These are phyloP conservation scores for Dacryopinax spathularia DNA, from an alignment of 768 basidiomycete species.

Conservation along the genomic window DNA sequence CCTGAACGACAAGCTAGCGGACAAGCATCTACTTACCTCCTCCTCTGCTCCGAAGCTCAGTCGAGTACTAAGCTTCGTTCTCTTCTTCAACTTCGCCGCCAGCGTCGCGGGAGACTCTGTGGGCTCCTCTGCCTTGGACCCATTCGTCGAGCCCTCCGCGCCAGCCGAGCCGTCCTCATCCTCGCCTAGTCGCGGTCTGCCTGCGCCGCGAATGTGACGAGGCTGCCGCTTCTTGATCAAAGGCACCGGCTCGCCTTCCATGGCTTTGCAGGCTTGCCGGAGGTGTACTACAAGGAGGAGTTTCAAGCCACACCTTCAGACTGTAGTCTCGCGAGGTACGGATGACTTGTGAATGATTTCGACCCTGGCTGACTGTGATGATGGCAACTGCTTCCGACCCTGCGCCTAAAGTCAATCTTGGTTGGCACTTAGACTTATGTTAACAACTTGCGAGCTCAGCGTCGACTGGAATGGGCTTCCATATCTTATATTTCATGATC, in stretches of 20 bases:
- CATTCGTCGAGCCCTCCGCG: neutral
- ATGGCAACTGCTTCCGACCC: too few species aligned
- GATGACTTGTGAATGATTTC: too few species aligned
- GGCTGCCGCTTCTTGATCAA: neutral
- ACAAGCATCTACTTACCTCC: slow-evolving; percentile 35
- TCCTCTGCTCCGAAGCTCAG: slow-evolving; percentile 65
- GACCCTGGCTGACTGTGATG: too few species aligned
- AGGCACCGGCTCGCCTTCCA: neutral
- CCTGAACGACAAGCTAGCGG: slow-evolving; percentile 15
- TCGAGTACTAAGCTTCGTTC: slow-evolving; percentile 49
- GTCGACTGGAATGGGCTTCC: too few species aligned
- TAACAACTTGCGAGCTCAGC: too few species aligned
- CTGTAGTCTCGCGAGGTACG: too few species aligned
- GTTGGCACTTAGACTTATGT: too few species aligned
- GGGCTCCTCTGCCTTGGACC: neutral
- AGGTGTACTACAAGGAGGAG: too few species aligned
- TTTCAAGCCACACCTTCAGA: too few species aligned
- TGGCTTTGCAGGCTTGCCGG: too few species aligned
- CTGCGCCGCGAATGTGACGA: neutral
- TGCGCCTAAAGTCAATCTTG: too few species aligned
- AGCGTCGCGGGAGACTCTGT: slow-evolving; percentile 12
- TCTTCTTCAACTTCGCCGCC: slow-evolving; percentile 49
- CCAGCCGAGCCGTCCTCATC: neutral
- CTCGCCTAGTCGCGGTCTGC: neutral
- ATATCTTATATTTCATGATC: too few species aligned